These are phyloP conservation scores for Drechmeria coniospora DNA, from an alignment of 2,329 filamentous ascomycete genomes.

Conservation along the genomic window DNA sequence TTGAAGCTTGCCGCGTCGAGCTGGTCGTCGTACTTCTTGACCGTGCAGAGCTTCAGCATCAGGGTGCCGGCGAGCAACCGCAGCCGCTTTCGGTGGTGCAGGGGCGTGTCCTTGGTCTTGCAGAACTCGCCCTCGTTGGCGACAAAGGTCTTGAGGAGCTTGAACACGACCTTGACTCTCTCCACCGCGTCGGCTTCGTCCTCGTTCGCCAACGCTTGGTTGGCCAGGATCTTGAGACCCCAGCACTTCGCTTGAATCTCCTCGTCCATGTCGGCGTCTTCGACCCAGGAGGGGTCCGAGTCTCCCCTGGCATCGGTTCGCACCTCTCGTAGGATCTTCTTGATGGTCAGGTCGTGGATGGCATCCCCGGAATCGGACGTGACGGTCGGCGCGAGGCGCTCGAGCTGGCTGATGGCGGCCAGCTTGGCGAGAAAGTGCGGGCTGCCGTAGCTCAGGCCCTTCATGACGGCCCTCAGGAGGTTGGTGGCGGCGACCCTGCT, in stretches of 20 bases:
- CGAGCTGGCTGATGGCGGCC: conserved; percentile 57
- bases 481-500: conserved; percentile 72
- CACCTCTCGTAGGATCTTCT: conserved; percentile 57
- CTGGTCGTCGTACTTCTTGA: conserved; percentile 60
- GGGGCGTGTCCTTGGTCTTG: conserved; percentile 59
- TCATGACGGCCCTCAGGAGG: conserved; percentile 59
- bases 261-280: conserved; percentile 54
- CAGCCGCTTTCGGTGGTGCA: conserved; percentile 64
- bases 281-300: conserved; percentile 48
- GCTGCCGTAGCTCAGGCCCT: conserved; percentile 57
- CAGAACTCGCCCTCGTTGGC: conserved; percentile 65
- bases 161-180: conserved; percentile 54
- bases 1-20: conserved; percentile 66
- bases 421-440: conserved; percentile 64
- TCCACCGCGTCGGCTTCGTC: conserved; percentile 38
- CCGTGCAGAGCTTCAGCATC: conserved; percentile 68
- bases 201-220: conserved; percentile 53
- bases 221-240: conserved; percentile 74
- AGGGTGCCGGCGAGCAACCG: conserved; percentile 69
- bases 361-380: conserved; percentile 58
- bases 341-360: conserved; percentile 65
- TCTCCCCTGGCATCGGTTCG: conserved; percentile 43
- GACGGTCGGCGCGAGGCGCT: conserved; percentile 57
- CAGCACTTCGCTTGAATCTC: conserved; percentile 73
- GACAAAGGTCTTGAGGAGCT: conserved; percentile 63